Percentiles rank a stretch among this genome's conserved stretches.
Conservation (phyloP, 208 protist genomes). For the Dictyostelium gargantuum region DNA sequence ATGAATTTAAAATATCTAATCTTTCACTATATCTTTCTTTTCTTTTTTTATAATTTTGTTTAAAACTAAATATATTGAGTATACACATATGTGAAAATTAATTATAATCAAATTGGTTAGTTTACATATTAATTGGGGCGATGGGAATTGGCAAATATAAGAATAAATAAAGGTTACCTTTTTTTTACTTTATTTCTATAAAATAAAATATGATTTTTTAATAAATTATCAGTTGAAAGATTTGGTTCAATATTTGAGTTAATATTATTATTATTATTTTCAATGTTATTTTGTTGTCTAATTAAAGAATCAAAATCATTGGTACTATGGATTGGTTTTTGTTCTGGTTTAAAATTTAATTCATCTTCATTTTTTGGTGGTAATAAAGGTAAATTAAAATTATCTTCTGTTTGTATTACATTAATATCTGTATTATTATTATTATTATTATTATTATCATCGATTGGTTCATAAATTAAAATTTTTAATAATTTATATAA, state of each 20-base stretch:
- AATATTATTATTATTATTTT: no score
- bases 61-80: neutral
- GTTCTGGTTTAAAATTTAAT: neutral
- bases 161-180: neutral
- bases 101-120: no score
- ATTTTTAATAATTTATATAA: neutral
- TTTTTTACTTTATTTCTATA: neutral
- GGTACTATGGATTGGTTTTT: neutral
- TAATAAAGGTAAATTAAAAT: neutral
- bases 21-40: neutral
- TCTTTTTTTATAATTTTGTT: neutral
- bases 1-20: neutral
- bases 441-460: neutral
- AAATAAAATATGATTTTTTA: conserved; percentile 2
- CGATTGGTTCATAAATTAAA: neutral
- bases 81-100: no score
- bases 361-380: neutral
- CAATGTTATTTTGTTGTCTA: conserved; percentile 3
- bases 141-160: no score
- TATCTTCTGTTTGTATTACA: conserved; percentile 70
- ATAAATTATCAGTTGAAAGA: neutral
- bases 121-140: no score
- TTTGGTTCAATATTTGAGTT: no score
- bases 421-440: neutral
- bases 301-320: conserved; percentile 6